Percentiles rank a stretch among this genome's conserved stretches.
Evolutionary conservation across 768 basidiomycete genomes (phyloP).

Genomic region (Coprinopsis sp.): DNA sequence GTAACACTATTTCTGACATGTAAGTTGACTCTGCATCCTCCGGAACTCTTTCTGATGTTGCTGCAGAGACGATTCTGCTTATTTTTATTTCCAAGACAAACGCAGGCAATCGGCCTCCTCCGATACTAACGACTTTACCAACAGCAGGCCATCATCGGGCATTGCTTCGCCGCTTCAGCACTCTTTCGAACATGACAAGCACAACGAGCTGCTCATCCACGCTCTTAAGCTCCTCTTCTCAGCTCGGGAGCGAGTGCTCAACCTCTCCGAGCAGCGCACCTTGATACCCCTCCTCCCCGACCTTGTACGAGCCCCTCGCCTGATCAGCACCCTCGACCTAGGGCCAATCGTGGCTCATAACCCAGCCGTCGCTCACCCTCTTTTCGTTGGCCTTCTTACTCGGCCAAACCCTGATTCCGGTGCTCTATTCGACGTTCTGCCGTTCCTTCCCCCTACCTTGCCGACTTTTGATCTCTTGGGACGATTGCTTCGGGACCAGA

Average conservation of each 20-base stretch:
- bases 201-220: constrained; percentile 54
- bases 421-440: constrained; percentile 60
- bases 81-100: constrained; percentile 39
- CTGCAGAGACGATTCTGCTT: constrained; percentile 42
- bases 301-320: constrained; percentile 38
- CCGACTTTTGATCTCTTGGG: constrained; percentile 72
- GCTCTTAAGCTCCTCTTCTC: constrained; percentile 65
- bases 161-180: constrained; percentile 12
- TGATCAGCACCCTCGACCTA: constrained; percentile 67
- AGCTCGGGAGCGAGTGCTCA: constrained; percentile 68
- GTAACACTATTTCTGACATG: constrained; percentile 47
- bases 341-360: constrained; percentile 63
- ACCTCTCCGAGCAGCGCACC: constrained; percentile 72
- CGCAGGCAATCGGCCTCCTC: constrained; percentile 39
- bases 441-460: constrained; percentile 64
- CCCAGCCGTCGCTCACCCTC: constrained; percentile 63
- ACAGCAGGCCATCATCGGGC: constrained; percentile 14
- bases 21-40: constrained; percentile 23
- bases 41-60: background rate
- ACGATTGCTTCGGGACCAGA: constrained; percentile 59
- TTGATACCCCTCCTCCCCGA: constrained; percentile 35
- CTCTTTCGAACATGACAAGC: constrained; percentile 46
- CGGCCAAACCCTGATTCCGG: constrained; percentile 35
- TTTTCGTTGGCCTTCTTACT: constrained; percentile 56
- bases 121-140: constrained; percentile 31